Evolutionary conservation across 129 eudicot genomes (phyloP).

Genomic region (Ambrosia trifida): DNA sequence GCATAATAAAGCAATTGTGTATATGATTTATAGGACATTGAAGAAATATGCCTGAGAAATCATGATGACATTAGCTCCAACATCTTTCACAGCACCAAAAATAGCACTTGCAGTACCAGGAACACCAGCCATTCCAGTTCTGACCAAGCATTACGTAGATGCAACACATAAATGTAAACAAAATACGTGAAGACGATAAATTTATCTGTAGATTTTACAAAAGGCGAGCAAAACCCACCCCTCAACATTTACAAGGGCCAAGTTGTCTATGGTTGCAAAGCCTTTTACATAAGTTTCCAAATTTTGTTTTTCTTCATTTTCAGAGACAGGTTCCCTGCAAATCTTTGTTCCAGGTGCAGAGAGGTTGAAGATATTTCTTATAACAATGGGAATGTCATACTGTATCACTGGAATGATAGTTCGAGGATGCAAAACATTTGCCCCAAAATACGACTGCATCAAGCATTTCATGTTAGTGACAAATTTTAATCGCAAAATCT

Average conservation of each 20-base stretch:
- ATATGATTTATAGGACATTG: background rate
- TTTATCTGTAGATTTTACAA: constrained; percentile 1
- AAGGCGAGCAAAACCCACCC: constrained; percentile 60
- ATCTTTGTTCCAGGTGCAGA: constrained; percentile 96
- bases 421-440: constrained; percentile 98
- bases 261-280: constrained; percentile 94
- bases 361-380: constrained; percentile 93
- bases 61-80: constrained; percentile 97
- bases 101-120: constrained; percentile 99
- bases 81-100: constrained; percentile 91
- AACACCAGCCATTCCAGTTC: constrained; percentile 99
- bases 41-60: constrained; percentile 74
- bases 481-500: background rate
- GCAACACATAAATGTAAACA: constrained; percentile 9
- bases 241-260: constrained; percentile 97
- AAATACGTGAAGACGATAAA: constrained; percentile 15
- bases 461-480: constrained; percentile 19
- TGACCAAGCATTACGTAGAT: constrained; percentile 37
- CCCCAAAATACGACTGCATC: constrained; percentile 98
- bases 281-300: constrained; percentile 82
- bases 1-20: constrained; percentile 8
- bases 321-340: constrained; percentile 52
- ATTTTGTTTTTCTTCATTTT: constrained; percentile 44
- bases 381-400: constrained; percentile 92
- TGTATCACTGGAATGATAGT: constrained; percentile 97